Base-by-base conservation (phyloP, 345 rosid genomes). In the Gossypium turneri region DNA sequence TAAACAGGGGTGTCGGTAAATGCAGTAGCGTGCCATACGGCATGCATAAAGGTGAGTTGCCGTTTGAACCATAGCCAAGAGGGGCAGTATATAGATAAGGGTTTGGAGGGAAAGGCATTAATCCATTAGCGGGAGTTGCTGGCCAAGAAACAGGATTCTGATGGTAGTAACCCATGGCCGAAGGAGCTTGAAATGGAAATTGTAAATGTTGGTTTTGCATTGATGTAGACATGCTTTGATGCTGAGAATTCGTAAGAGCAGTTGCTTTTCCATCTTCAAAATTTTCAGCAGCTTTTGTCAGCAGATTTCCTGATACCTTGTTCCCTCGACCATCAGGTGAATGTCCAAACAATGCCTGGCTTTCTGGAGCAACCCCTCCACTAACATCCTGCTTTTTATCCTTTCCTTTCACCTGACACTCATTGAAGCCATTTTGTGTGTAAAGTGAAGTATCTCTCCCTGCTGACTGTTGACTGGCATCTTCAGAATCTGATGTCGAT, bases 401-500 rank as follows among this genome's bases (percentile, higher is more conserved):
- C 17, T 43, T 73, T 57, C 47, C 82, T 53, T 80, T 82, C 62
- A 83, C 83, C 48, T 75, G 84, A 83, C 71, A 71, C 44, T 80
- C 83, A 22, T 84, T 78, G 76, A 80, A 77, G 69, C 82, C 83
- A 74, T 83, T 82, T 73, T 53, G 79, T 61, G 75, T 60, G 76
- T 80, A 84, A 17, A 43, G 74, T 64, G 82, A 67, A 69, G 82
- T 51, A 66, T 85, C 88, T 84, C 86, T 86, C 75, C 89, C 85
- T 76, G 86, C 90, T 69, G 90, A 86, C 38, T 76, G 97, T 79
- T 82, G 94, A 77, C 86, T 83, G 59, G 86, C 83, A 75, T 88
- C 91, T 82, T 93, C 97, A 50, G 96, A 89, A 79, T 93, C 99
- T 70, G 99, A 91, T 17, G 87, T 82, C 67, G 96, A 90, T 10